Evolutionary conservation across 164 flowering plant genomes (phyloP), one percentile per base, ranked within the genome.

Genomic region (Paratinospora sagittata): DNA sequence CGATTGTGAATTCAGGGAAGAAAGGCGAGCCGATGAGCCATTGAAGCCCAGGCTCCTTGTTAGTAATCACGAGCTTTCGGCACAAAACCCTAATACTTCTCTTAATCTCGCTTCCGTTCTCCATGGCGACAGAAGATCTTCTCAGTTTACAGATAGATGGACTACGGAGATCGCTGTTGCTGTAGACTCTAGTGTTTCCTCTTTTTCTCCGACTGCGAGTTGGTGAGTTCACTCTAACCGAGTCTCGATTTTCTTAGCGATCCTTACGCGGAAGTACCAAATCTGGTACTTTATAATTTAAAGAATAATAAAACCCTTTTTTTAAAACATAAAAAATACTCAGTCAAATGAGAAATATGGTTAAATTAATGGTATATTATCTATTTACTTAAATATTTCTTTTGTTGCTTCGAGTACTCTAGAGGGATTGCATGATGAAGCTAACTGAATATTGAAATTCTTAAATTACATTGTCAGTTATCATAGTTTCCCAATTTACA

Each of bases 11-110:
- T 8, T 85, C 83, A 23, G 90, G 85, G 68, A 89, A 78, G 78
- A 87, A 90, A 7, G 97, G 91, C 58, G 97, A 90, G 57, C 96
- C 96, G 78, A 92, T 86, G 23, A 94, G 86, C 98, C 97, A 94
- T 68, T 90, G 93, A 36, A 90, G 74, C 10, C 83, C 86, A 10
- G 75, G 77, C 21, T 81, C 81, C 58, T 71, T 73, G 52, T 60
- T 60, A 10, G 69, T 60, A 64, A 69, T 69, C 23, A 76, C 43
- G 11, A 65, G 66, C 33, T 74, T 81, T 7, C 77, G 76, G 73
- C 76, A 73, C 23, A 78, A 60, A 72, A 78, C 74, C 77, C 77
- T 71, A 33, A 78, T 45, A 34, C 62, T 73, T 26, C 27, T 70
- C 67, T 47, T 58, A 41, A 19, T 26, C 62, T 71, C 67, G 65